phyloP scores from a whole-genome alignment of 2,329 filamentous ascomycete genomes.

The Ascochyta clinopodiicola region DNA sequence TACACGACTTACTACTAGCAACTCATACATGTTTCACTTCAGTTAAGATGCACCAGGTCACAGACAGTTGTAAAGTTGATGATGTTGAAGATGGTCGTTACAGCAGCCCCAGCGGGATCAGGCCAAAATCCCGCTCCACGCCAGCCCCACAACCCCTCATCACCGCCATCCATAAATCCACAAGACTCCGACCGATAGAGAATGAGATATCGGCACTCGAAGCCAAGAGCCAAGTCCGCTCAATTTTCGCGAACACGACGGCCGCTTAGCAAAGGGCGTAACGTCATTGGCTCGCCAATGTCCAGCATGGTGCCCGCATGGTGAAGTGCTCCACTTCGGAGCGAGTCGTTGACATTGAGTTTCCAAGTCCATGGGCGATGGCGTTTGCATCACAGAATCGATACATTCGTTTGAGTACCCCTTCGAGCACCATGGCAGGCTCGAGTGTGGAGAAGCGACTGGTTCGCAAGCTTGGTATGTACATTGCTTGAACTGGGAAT shows the following conservation, averaged over 20 bases:
- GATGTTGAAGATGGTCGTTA: too few species aligned
- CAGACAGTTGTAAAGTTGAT: too few species aligned
- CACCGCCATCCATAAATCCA: neutral
- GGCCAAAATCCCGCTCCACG: neutral
- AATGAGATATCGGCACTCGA: neutral
- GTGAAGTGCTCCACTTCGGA: conserved; percentile 15
- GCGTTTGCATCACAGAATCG: conserved; percentile 12
- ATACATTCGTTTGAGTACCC: conserved; percentile 4
- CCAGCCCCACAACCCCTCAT: neutral
- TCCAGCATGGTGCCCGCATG: conserved; percentile 27
- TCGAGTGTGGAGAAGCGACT: conserved; percentile 29
- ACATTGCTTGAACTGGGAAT: neutral
- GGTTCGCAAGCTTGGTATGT: conserved; percentile 36
- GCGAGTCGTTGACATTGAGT: conserved; percentile 2
- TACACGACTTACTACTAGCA: too few species aligned
- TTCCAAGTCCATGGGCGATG: neutral
- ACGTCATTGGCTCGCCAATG: conserved; percentile 25
- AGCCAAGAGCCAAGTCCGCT: conserved; percentile 14
- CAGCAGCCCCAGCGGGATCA: neutral
- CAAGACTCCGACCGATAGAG: neutral
- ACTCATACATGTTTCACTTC: too few species aligned
- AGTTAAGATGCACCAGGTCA: too few species aligned
- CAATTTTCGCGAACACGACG: neutral
- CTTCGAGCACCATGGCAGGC: conserved; percentile 1
- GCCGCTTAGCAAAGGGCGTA: conserved; percentile 26